These are phyloP conservation scores for Lolium perenne DNA, from an alignment of 176 grass and related monocot genomes.

Conservation along the genomic window DNA sequence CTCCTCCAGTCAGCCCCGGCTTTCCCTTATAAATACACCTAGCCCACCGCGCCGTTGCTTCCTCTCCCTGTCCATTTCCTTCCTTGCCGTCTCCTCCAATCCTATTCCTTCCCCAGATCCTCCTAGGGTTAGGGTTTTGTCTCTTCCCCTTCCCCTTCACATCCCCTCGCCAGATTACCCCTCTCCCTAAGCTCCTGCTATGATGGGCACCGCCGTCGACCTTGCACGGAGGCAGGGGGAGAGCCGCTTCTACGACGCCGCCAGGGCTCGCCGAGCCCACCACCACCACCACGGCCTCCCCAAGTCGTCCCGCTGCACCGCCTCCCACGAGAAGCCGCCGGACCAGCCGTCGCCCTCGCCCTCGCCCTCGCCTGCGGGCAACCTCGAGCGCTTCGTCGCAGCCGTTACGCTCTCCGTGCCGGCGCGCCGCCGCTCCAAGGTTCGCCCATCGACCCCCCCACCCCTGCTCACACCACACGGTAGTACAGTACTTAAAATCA, in stretches of 20 bases:
- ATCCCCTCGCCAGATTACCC: slow-evolving; percentile 24
- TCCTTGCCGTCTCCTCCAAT: slow-evolving; percentile 29
- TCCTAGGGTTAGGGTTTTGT: slow-evolving; percentile 51
- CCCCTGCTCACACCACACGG: background rate
- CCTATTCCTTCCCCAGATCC: slow-evolving; percentile 39
- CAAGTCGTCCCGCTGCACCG: background rate
- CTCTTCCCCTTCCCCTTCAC: slow-evolving; percentile 32
- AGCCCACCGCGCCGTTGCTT: background rate
- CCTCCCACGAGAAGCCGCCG: slow-evolving; percentile 6
- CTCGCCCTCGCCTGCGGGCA: slow-evolving; percentile 6
- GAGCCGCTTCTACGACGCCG: slow-evolving; percentile 41
- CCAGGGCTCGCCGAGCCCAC: slow-evolving; percentile 36
- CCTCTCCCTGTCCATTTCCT: slow-evolving; percentile 17
- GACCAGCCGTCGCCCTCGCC: background rate
- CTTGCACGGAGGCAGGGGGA: slow-evolving; percentile 37
- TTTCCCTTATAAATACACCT: background rate
- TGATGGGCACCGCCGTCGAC: slow-evolving; percentile 56
- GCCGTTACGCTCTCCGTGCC: slow-evolving; percentile 45
- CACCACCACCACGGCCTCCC: slow-evolving; percentile 28
- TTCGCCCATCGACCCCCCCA: background rate
- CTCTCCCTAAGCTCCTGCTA: background rate
- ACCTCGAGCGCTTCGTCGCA: slow-evolving; percentile 51
- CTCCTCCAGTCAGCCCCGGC: background rate
- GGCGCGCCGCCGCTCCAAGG: slow-evolving; percentile 48
- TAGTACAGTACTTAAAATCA: background rate